Evolutionary conservation across 257 asterid species (phyloP).

Genomic region (Anisodus acutangulus): DNA sequence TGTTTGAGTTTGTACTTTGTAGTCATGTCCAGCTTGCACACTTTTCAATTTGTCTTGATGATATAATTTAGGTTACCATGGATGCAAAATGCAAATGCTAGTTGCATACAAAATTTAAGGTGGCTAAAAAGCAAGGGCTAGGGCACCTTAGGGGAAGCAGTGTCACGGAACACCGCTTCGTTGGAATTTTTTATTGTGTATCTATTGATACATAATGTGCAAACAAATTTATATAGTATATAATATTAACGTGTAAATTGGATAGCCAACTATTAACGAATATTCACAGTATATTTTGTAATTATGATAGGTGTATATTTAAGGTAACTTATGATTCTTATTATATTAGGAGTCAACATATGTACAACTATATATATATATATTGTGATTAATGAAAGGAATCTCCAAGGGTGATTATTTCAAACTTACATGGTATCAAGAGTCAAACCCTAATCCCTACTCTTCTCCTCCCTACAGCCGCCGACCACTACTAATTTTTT

Average conservation of each 20-base stretch:
- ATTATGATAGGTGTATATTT: too few species aligned
- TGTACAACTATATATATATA: too few species aligned
- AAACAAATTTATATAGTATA: background rate
- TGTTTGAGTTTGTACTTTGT: background rate
- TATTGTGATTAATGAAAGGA: too few species aligned
- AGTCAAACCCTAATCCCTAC: too few species aligned
- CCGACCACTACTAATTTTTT: too few species aligned
- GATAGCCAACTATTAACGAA: background rate
- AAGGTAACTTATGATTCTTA: too few species aligned
- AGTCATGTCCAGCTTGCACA: background rate
- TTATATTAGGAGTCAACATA: too few species aligned
- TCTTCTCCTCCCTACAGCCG: too few species aligned
- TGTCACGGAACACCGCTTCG: background rate
- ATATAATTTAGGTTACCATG: background rate
- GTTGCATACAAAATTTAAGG: background rate
- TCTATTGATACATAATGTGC: too few species aligned
- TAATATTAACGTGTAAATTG: background rate
- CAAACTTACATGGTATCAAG: too few species aligned
- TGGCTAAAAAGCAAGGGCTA: background rate
- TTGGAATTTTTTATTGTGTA: background rate
- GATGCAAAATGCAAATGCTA: background rate
- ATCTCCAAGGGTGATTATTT: too few species aligned
- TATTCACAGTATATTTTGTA: too few species aligned
- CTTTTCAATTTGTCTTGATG: background rate
- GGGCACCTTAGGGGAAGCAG: background rate